Base-by-base conservation (phyloP, 352 stramenopile species). In the Pythium insidiosum region DNA sequence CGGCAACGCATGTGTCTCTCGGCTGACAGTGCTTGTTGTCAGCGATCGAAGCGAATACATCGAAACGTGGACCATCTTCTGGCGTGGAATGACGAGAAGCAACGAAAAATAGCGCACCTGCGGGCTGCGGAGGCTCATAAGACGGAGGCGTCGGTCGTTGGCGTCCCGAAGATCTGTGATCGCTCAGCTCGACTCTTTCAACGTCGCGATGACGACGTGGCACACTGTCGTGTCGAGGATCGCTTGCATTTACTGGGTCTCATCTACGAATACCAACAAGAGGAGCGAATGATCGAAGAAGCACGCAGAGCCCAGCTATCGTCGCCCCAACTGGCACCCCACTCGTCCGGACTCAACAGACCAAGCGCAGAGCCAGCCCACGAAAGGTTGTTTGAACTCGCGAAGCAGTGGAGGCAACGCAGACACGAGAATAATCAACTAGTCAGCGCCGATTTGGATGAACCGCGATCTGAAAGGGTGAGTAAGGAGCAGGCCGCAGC, bases 251-350 rank as follows among this genome's bases (percentile, higher is more conserved):
- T 84, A 24, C 64, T 87, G 20, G 77, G 73, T 1, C 42, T 83
- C 21, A 85, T 84, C 34, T 87, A 87, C 26, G 57, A 81, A 28
- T 75, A 82, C 38, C 71, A 89, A 24, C 70, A 74, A 38, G 66
- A 84, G 37, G 73, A 81, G 31, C 63, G n/a, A n/a, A n/a, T n/a
- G n/a, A n/a, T n/a, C n/a, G n/a, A n/a, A n/a, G n/a, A n/a, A n/a
- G n/a, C n/a, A n/a, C n/a, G n/a, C n/a, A n/a, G n/a, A n/a, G n/a
- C n/a, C n/a, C n/a, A n/a, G n/a, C n/a, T n/a, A n/a, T n/a, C n/a
- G n/a, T n/a, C n/a, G n/a, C n/a, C n/a, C n/a, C n/a, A n/a, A n/a
- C n/a, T n/a, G n/a, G n/a, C n/a, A n/a, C n/a, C n/a, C n/a, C n/a
- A n/a, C n/a, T n/a, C n/a, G n/a, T n/a, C n/a, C n/a, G n/a, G n/a